These are phyloP conservation scores for Fusarium hainanense DNA, from an alignment of 2,329 filamentous ascomycete genomes.

Conservation along the genomic window DNA sequence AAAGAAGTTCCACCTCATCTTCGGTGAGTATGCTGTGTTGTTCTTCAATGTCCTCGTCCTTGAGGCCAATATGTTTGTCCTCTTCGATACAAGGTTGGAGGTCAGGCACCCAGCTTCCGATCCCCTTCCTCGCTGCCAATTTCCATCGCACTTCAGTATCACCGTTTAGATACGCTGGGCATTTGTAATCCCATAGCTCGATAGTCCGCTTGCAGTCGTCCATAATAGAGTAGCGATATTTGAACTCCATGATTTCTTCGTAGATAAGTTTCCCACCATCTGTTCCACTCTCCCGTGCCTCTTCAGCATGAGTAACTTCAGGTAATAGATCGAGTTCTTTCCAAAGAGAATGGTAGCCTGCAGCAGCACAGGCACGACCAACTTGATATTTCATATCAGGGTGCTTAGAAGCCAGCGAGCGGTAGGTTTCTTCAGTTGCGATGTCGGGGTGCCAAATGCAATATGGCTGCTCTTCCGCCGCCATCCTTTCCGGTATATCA, in stretches of 20 bases:
- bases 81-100: constrained; percentile 15
- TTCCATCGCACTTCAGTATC: constrained; percentile 18
- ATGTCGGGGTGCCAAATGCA: constrained; percentile 22
- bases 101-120: neutral
- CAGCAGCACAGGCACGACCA: constrained; percentile 19
- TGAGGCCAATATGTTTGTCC: neutral
- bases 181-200: neutral
- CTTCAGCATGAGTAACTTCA: constrained; percentile 18
- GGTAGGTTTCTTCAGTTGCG: constrained; percentile 11
- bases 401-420: neutral
- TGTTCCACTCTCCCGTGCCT: constrained; percentile 7
- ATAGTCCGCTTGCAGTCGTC: neutral
- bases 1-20: neutral
- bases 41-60: neutral
- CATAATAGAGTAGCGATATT: constrained; percentile 11
- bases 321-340: constrained; percentile 10
- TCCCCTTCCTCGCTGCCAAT: neutral
- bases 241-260: constrained; percentile 4
- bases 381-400: constrained; percentile 16
- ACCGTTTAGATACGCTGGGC: constrained; percentile 7
- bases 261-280: constrained; percentile 12
- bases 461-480: constrained; percentile 1
- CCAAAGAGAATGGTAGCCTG: constrained; percentile 4
- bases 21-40: neutral
- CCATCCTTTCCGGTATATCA: neutral